Conservation (phyloP, 2,329 filamentous ascomycete species). For the Clarireedia sp. region DNA sequence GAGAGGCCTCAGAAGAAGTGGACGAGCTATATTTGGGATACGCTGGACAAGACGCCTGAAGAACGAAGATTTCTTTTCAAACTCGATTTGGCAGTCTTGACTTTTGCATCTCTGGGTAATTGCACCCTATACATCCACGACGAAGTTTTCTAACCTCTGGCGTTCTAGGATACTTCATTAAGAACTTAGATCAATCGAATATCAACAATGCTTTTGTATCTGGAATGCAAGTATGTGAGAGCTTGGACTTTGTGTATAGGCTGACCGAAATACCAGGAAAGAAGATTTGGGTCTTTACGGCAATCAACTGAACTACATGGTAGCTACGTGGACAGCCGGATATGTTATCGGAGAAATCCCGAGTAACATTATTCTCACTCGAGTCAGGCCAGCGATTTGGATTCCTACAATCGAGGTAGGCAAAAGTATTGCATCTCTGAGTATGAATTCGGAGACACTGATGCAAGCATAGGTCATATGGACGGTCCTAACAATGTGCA, state of each 20-base stretch:
- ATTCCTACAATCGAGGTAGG: conserved; percentile 5
- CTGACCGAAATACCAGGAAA: conserved; percentile 14
- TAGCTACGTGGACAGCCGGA: conserved; percentile 32
- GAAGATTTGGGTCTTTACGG: conserved; percentile 40
- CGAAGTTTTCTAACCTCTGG: background rate
- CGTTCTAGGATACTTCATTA: conserved; percentile 40
- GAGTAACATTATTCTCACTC: conserved; percentile 42
- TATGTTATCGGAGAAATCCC: conserved; percentile 45
- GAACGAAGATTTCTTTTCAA: conserved; percentile 40
- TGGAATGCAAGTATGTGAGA: conserved; percentile 30
- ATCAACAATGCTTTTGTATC: conserved; percentile 40
- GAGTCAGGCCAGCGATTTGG: conserved; percentile 16
- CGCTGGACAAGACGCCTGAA: conserved; percentile 41
- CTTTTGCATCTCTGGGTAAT: conserved; percentile 9
- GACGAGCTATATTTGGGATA: conserved; percentile 38
- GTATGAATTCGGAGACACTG: background rate
- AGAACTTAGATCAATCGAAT: conserved; percentile 39
- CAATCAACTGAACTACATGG: conserved; percentile 35
- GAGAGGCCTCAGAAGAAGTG: conserved; percentile 26
- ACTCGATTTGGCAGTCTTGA: conserved; percentile 38
- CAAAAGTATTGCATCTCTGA: too few relatives aligned
- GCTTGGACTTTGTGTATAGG: conserved; percentile 17
- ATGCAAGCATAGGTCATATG: background rate
- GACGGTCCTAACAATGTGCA: conserved; percentile 7
- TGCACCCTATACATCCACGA: background rate